Percentiles rank a stretch among this genome's conserved stretches.
Conservation (phyloP, 208 protist species). For the Borovskyia barvae region DNA sequence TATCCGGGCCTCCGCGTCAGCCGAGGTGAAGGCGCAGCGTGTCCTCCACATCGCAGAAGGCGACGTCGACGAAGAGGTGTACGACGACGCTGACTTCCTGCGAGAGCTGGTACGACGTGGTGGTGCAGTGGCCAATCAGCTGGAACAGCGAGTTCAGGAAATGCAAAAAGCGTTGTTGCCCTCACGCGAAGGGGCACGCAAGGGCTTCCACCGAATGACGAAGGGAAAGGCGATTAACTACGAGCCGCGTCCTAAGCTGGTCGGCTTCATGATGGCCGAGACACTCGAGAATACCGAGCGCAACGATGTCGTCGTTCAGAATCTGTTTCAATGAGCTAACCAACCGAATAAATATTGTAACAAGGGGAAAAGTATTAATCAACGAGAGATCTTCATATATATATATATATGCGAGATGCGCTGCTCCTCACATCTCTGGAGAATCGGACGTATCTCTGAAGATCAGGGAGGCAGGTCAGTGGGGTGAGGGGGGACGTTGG, state of each 20-base stretch:
- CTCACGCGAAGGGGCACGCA: constrained; percentile 34
- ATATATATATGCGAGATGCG: too few species aligned
- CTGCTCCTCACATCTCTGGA: too few species aligned
- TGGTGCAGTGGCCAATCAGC: constrained; percentile 42
- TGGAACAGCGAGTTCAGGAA: constrained; percentile 62
- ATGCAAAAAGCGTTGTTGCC: constrained; percentile 30
- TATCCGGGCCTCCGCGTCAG: constrained; percentile 26
- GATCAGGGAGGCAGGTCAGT: too few species aligned
- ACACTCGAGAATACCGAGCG: constrained; percentile 53
- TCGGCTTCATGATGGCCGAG: constrained; percentile 75
- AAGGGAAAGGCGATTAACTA: constrained; percentile 83
- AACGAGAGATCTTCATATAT: too few species aligned
- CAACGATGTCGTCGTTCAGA: constrained; percentile 67
- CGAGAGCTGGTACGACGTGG: constrained; percentile 75
- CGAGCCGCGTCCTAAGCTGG: constrained; percentile 76
- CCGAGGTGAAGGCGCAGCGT: constrained; percentile 44
- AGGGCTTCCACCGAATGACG: constrained; percentile 76
- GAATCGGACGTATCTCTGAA: too few species aligned
- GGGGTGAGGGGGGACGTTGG: too few species aligned
- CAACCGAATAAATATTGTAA: neutral
- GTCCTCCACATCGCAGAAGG: constrained; percentile 72
- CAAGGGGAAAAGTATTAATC: neutral
- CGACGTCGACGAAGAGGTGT: constrained; percentile 79
- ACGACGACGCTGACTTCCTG: constrained; percentile 79
- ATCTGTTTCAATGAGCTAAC: constrained; percentile 76